Evolutionary conservation across 352 stramenopile species (phyloP).

Genomic region (Phytophthora quininea): DNA sequence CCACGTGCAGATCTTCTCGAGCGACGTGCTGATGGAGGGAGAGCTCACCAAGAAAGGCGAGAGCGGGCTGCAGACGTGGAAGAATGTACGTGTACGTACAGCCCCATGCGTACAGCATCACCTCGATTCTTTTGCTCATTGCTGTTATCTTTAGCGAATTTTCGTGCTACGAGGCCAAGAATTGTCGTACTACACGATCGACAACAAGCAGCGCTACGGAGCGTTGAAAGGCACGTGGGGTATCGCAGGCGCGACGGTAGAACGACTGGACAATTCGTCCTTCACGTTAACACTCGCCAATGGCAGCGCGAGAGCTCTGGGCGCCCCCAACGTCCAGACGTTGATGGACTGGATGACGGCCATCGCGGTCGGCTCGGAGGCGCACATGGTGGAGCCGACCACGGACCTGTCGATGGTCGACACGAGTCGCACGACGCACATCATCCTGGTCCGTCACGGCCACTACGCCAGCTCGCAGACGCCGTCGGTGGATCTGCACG

Average conservation of each 20-base stretch:
- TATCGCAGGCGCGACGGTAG: constrained; percentile 46
- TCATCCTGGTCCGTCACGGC: constrained; percentile 72
- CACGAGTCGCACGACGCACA: constrained; percentile 71
- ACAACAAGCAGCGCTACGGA: constrained; percentile 58
- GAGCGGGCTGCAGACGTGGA: constrained; percentile 62
- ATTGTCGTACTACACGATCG: constrained; percentile 73
- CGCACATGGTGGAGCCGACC: constrained; percentile 45
- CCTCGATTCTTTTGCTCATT: neutral
- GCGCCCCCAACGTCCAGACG: constrained; percentile 53
- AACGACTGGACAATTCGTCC: constrained; percentile 55
- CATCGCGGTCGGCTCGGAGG: constrained; percentile 54
- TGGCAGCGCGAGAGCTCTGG: constrained; percentile 43
- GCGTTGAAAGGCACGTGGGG: constrained; percentile 70
- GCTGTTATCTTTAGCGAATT: constrained; percentile 44
- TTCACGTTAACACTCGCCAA: constrained; percentile 39
- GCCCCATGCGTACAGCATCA: no score
- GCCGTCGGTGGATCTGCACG: constrained; percentile 54
- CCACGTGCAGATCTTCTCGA: constrained; percentile 59
- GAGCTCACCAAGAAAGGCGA: constrained; percentile 75
- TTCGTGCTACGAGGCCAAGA: constrained; percentile 75
- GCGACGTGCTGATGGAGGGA: constrained; percentile 75
- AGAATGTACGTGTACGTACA: constrained; percentile 62
- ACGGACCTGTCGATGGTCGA: constrained; percentile 60
- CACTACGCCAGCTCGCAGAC: constrained; percentile 63
- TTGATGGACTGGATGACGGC: constrained; percentile 83